Evolutionary conservation across 192 early-diverging fungal species (phyloP), one percentile per base, ranked within the genome.

Genomic region (Umbelopsis sp.): DNA sequence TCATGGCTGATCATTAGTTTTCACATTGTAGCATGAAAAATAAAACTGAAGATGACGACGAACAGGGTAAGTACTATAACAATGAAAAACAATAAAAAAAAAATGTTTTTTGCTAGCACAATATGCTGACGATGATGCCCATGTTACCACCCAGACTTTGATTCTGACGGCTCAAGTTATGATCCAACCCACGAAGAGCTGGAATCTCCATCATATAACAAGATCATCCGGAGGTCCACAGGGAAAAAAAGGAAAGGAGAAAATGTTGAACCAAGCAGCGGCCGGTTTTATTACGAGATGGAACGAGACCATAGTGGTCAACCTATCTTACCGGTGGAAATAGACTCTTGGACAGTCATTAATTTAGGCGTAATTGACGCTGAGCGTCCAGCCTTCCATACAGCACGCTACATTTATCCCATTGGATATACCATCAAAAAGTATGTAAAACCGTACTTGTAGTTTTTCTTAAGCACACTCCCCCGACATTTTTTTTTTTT

Each of bases 331-430:
- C 96, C 96, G 0, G 84, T 95, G 7, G 83, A 90, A 50, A 82
- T 94, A 29, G 96, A 93, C 3, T 86, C 91, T n/a, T 86, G 93
- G 38, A 95, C 91, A 4, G 81, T 97, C 20, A 74, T 89, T 21
- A 72, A 69, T 66, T 82, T 95, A 24, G 96, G 96, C n/a, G 74
- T 68, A 6, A 86, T 97, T n/a, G 82, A 94, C 10, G 86, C 83
- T 75, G 92, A 96, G 73, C 84, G 91, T 29, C 84, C 89, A 41
- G 82, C 87, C 2, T 97, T 91, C 75, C 95, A 97, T 71, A 94
- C 86, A 70, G 93, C 96, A 71, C 85, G 95, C 16, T 96, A 97
- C 70, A 96, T 97, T 56, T 97, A 86, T 77, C 96, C 96, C 1
- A 91, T 96, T 7, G 95, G 95, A 38, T 97, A 94, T 77, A 89